Conservation (phyloP, 1,284 basidiomycete genomes). For the Ganoderma lucidum region DNA sequence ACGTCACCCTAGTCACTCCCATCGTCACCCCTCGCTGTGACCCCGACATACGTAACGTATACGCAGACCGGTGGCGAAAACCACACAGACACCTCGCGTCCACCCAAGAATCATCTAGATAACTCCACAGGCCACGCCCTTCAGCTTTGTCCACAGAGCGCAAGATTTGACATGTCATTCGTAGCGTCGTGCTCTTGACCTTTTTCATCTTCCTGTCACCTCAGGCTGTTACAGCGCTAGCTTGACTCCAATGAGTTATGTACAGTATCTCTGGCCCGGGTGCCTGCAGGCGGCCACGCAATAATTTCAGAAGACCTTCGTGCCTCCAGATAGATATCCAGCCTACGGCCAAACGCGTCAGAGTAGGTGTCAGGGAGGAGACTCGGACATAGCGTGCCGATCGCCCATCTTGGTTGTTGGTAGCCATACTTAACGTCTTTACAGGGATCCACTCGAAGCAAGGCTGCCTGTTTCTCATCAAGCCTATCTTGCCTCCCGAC, state of each 20-base stretch:
- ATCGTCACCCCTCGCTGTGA: constrained; percentile 2
- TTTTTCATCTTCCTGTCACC: not conserved
- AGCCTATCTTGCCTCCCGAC: not conserved
- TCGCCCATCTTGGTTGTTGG: too few relatives aligned
- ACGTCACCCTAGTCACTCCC: constrained; percentile 27
- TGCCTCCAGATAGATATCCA: too few relatives aligned
- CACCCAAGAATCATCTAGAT: not conserved
- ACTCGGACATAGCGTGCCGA: too few relatives aligned
- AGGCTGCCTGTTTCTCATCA: not conserved
- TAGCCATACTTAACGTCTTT: too few relatives aligned
- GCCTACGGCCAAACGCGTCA: too few relatives aligned
- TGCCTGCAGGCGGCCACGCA: too few relatives aligned
- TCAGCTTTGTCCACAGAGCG: not conserved
- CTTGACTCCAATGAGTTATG: too few relatives aligned
- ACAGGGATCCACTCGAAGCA: not conserved
- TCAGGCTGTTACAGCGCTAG: too few relatives aligned
- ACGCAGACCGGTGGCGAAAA: not conserved
- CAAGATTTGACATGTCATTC: not conserved
- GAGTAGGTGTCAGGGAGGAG: too few relatives aligned
- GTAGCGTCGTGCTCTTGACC: not conserved
- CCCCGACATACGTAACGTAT: constrained; percentile 6
- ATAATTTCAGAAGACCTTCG: too few relatives aligned
- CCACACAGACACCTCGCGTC: not conserved
- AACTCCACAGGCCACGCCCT: not conserved
- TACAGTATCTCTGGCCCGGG: too few relatives aligned